Conservation (phyloP, 139 green algal species). For the Dunaliella sp. region DNA sequence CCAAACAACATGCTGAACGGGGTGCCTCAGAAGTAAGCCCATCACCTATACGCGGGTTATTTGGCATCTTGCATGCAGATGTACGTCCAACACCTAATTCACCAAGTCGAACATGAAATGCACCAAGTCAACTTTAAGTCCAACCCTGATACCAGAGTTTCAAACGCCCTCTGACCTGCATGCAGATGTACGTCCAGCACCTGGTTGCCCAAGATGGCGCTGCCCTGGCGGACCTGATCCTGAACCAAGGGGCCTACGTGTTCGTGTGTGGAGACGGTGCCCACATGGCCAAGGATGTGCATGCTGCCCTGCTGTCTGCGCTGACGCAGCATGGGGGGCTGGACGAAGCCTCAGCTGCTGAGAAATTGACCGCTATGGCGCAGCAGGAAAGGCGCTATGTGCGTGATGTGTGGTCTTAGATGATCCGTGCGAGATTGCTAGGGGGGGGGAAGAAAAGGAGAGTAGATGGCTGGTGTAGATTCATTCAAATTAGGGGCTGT, state of each 20-base stretch:
- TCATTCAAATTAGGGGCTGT: no score
- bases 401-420: conserved; percentile 27
- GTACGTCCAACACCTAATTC: background rate
- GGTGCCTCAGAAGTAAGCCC: background rate
- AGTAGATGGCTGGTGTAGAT: no score
- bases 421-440: no score
- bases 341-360: background rate
- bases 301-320: conserved; percentile 45
- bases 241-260: conserved; percentile 60
- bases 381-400: conserved; percentile 32
- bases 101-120: background rate
- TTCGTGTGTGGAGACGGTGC: conserved; percentile 88
- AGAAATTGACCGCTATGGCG: conserved; percentile 11
- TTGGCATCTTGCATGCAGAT: background rate
- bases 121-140: background rate
- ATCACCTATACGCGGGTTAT: background rate
- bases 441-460: no score
- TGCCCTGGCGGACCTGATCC: conserved; percentile 45
- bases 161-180: background rate
- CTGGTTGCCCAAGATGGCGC: conserved; percentile 10
- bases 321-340: conserved; percentile 3
- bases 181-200: conserved; percentile 44
- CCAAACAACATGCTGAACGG: background rate
- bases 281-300: conserved; percentile 92
- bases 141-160: background rate